Conservation (phyloP, 2,329 filamentous ascomycete genomes). For the Stagonosporopsis cucurbitacearum region DNA sequence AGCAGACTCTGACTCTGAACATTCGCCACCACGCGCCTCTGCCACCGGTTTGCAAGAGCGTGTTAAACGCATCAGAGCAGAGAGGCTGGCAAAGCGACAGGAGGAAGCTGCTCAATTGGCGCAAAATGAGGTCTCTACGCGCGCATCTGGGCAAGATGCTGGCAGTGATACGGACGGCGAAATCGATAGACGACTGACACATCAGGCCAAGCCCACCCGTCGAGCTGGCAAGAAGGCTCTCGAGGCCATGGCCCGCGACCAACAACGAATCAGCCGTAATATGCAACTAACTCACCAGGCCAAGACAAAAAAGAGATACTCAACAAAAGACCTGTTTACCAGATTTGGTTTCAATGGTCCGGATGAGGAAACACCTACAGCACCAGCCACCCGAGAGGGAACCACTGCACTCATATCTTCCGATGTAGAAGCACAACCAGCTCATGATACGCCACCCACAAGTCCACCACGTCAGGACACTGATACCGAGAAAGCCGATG, state of each 20-base stretch:
- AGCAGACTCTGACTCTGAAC: conserved; percentile 51
- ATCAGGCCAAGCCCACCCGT: conserved; percentile 71
- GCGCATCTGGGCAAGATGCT: conserved; percentile 53
- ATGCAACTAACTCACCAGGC: conserved; percentile 91
- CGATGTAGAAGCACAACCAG: conserved; percentile 58
- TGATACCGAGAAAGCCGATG: conserved; percentile 8
- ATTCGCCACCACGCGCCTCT: conserved; percentile 55
- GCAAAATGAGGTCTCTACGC: conserved; percentile 45
- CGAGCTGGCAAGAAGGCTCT: conserved; percentile 95
- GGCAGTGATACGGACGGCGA: conserved; percentile 64
- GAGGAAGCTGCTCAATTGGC: conserved; percentile 49
- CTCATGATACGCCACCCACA: conserved; percentile 52
- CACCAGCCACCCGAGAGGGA: conserved; percentile 40
- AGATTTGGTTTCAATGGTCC: conserved; percentile 75
- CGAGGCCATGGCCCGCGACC: conserved; percentile 94
- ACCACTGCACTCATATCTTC: conserved; percentile 65
- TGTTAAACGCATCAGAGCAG: conserved; percentile 74
- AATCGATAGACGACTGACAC: conserved; percentile 61
- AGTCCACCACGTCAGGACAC: conserved; percentile 48
- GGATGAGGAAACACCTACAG: conserved; percentile 17
- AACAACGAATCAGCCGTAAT: conserved; percentile 85
- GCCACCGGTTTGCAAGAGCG: conserved; percentile 72
- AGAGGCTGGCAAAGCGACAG: conserved; percentile 72
- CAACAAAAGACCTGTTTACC: conserved; percentile 81
- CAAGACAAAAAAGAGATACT: conserved; percentile 86